These are phyloP conservation scores for Diacronema lutheri DNA, from an alignment of 78 protist genomes.

Conservation along the genomic window DNA sequence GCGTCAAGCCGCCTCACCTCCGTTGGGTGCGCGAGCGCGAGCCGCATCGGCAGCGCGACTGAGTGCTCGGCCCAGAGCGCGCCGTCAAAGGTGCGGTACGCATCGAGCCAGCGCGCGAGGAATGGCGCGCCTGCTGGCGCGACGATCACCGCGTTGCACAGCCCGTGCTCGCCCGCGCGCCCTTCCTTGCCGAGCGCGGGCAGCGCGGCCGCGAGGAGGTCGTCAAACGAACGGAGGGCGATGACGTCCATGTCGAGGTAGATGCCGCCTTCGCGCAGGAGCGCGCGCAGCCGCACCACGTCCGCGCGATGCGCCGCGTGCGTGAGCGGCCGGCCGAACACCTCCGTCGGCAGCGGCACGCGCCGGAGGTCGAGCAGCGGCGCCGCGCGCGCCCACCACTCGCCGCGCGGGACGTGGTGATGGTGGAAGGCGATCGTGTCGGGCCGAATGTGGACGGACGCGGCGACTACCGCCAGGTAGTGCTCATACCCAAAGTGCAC, in stretches of 20 bases:
- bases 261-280: not conserved
- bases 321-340: not conserved
- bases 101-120: not conserved
- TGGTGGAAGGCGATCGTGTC: not conserved
- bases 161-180: not conserved
- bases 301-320: not conserved
- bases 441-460: too few relatives aligned
- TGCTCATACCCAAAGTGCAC: not conserved
- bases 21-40: not conserved
- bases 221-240: not conserved
- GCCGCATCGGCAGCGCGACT: not conserved
- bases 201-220: not conserved
- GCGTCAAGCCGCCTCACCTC: not conserved
- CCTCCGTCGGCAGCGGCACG: not conserved
- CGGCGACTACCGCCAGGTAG: not conserved
- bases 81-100: not conserved
- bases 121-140: not conserved
- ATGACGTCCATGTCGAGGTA: conserved; percentile 17
- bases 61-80: not conserved
- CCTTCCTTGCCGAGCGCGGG: not conserved
- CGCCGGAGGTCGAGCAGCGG: not conserved
- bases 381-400: not conserved
- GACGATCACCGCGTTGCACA: conserved; percentile 4
- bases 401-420: not conserved
- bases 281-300: not conserved